phyloP scores from a whole-genome alignment of 768 basidiomycete genomes.

The Leccinum barrowsii region DNA sequence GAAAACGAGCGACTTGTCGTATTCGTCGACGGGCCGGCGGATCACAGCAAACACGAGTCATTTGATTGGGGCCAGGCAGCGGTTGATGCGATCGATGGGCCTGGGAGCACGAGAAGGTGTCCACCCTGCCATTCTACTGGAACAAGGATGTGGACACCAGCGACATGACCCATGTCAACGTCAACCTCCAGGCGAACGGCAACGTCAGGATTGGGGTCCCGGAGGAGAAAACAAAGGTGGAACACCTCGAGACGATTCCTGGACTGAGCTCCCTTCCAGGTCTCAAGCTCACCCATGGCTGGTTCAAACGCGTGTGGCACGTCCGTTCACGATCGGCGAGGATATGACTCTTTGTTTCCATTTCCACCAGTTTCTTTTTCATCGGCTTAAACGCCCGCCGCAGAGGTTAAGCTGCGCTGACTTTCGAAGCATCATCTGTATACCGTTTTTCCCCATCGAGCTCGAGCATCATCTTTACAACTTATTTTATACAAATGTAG shows the following conservation, averaged over 20 bases:
- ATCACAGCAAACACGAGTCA: conserved; percentile 45
- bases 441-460: not conserved
- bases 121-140: conserved; percentile 47
- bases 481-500: conserved; percentile 1
- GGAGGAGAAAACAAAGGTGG: conserved; percentile 12
- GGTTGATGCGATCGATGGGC: conserved; percentile 52
- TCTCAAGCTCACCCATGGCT: conserved; percentile 24
- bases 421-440: not conserved
- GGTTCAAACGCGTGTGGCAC: conserved; percentile 35
- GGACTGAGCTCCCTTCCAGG: conserved; percentile 21
- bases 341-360: conserved; percentile 10
- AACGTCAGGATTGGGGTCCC: not conserved
- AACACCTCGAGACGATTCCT: conserved; percentile 21
- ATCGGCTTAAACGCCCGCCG: not conserved
- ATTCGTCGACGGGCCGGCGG: conserved; percentile 72
- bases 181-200: not conserved
- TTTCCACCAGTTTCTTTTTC: not conserved
- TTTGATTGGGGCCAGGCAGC: conserved; percentile 81
- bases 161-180: conserved; percentile 20
- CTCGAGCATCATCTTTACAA: not conserved
- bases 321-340: conserved; percentile 23
- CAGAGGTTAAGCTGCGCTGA: conserved; percentile 11
- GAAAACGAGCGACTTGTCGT: conserved; percentile 58
- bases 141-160: conserved; percentile 37
- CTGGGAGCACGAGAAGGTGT: conserved; percentile 47